These are phyloP conservation scores for Alternaria sp. DNA, from an alignment of 2,329 filamentous ascomycete species.

Conservation along the genomic window DNA sequence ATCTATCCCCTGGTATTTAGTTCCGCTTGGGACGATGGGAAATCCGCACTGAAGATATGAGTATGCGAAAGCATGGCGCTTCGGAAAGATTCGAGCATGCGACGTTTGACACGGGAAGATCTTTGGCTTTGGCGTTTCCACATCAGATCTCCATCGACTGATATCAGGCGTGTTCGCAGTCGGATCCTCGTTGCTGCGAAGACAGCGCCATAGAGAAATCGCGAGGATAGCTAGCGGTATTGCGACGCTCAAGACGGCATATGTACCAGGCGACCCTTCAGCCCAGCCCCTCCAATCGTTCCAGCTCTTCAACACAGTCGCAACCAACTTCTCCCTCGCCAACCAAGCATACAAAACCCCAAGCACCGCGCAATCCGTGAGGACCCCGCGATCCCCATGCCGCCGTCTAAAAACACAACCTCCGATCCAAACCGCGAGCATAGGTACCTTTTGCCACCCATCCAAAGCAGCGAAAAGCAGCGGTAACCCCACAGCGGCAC, in stretches of 20 bases:
- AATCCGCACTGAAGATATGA: conserved; percentile 73
- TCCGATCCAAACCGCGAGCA: conserved; percentile 29
- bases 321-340: conserved; percentile 12
- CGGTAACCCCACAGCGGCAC: conserved; percentile 5
- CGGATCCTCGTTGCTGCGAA: not conserved
- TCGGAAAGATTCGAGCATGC: conserved; percentile 71
- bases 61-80: conserved; percentile 71
- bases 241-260: conserved; percentile 9
- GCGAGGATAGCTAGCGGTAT: conserved; percentile 18
- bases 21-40: conserved; percentile 67
- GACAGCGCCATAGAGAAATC: conserved; percentile 1
- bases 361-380: conserved; percentile 27
- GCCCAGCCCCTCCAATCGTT: conserved; percentile 12
- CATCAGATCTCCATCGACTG: conserved; percentile 12
- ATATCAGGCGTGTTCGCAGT: not conserved
- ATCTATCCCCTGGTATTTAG: conserved; percentile 15
- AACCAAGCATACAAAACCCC: conserved; percentile 12
- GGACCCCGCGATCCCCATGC: conserved; percentile 26
- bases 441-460: conserved; percentile 22
- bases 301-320: conserved; percentile 15
- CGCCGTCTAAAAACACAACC: conserved; percentile 22
- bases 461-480: conserved; percentile 3
- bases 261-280: conserved; percentile 2
- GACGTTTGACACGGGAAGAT: conserved; percentile 70
- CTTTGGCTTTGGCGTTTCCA: conserved; percentile 41